Evolutionary conservation across 345 rosid genomes (phyloP).

Genomic region (Salix udensis): DNA sequence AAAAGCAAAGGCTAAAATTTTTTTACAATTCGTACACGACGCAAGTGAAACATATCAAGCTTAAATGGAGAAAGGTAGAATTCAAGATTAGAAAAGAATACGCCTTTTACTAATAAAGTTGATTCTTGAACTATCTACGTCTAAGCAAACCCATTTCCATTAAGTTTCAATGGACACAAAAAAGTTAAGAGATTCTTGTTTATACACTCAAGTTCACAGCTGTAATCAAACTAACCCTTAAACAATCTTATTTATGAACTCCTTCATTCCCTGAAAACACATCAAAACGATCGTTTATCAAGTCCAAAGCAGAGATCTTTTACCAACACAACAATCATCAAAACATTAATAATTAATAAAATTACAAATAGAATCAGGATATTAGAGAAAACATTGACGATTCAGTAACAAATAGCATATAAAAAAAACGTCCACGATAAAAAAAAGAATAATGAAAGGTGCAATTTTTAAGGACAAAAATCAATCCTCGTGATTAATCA

Average conservation of each 20-base stretch:
- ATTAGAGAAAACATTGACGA: too few relatives aligned
- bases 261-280: too few relatives aligned
- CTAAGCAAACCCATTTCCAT: not conserved
- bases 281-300: too few relatives aligned
- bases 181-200: not conserved
- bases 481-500: not conserved
- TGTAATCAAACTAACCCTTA: not conserved
- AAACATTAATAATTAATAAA: too few relatives aligned
- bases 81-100: not conserved
- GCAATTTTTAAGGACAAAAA: not conserved
- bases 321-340: too few relatives aligned
- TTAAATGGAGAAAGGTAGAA: not conserved
- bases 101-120: not conserved
- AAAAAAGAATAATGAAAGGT: not conserved
- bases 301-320: too few relatives aligned
- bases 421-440: not conserved
- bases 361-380: too few relatives aligned
- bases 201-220: not conserved
- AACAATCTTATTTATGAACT: too few relatives aligned
- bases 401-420: too few relatives aligned
- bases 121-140: not conserved
- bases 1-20: not conserved
- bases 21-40: not conserved
- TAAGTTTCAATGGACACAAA: conserved; percentile 2
- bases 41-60: not conserved